Evolutionary conservation across 1,284 basidiomycete species (phyloP).

Genomic region (Cryptococcus sp.): DNA sequence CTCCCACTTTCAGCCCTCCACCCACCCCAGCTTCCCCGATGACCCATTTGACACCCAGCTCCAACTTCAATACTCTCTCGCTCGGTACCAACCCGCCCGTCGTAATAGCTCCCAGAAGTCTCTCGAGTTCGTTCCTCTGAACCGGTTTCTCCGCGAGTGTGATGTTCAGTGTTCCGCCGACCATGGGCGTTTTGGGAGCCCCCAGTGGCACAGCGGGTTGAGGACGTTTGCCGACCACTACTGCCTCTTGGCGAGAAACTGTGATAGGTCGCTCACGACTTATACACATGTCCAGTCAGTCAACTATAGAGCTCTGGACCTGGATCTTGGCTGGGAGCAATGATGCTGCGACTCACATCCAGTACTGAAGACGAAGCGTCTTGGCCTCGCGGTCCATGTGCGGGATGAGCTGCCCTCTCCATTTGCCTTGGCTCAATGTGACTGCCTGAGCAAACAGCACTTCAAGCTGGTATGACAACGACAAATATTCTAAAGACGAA

Average conservation of each 20-base stretch:
- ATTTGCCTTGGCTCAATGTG: conserved; percentile 30
- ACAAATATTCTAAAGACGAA: conserved; percentile 34
- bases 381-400: conserved; percentile 37
- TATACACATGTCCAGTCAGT: too few species aligned
- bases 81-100: conserved; percentile 14
- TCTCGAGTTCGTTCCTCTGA: conserved; percentile 15
- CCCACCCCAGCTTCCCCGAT: conserved; percentile 39
- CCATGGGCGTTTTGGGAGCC: conserved; percentile 18
- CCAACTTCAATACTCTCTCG: conserved; percentile 30
- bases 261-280: conserved; percentile 18
- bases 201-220: conserved; percentile 7
- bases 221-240: conserved; percentile 21
- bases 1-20: conserved; percentile 32
- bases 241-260: conserved; percentile 13
- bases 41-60: conserved; percentile 37
- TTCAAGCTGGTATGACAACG: conserved; percentile 43
- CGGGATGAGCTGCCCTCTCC: conserved; percentile 37
- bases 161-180: conserved; percentile 36
- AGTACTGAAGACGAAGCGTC: conserved; percentile 35
- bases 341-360: conserved; percentile 29
- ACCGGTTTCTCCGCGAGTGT: conserved; percentile 21
- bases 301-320: not conserved
- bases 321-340: not conserved
- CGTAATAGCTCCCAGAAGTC: conserved; percentile 19
- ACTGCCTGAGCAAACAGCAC: conserved; percentile 38